Evolutionary conservation across 352 stramenopile species (phyloP).

Genomic region (Phytophthora meadii): DNA sequence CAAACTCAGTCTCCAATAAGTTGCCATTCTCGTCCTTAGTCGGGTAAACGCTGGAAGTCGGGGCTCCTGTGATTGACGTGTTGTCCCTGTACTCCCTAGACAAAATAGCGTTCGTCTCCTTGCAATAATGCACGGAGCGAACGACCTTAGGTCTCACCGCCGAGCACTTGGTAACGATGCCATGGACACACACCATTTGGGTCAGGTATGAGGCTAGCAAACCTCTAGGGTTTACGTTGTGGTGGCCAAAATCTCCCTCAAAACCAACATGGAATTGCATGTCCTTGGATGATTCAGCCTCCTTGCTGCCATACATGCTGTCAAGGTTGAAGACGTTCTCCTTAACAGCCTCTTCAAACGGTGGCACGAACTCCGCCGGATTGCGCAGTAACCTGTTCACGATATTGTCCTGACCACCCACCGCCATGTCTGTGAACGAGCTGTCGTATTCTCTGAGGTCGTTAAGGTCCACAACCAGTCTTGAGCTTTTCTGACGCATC

Average conservation of each 20-base stretch:
- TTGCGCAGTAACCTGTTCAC: slow-evolving; percentile 71
- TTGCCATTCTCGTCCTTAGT: slow-evolving; percentile 97
- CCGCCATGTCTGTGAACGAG: slow-evolving; percentile 71
- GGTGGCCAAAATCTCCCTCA: slow-evolving; percentile 92
- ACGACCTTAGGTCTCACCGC: slow-evolving; percentile 98
- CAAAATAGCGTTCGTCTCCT: slow-evolving; percentile 93
- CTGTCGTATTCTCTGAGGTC: slow-evolving; percentile 92
- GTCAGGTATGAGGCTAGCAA: slow-evolving; percentile 92
- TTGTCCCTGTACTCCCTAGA: slow-evolving; percentile 97
- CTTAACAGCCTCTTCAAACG: slow-evolving; percentile 87
- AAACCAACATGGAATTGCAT: slow-evolving; percentile 92
- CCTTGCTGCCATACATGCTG: slow-evolving; percentile 82
- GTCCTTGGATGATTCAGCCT: slow-evolving; percentile 69
- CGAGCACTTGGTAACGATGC: slow-evolving; percentile 99
- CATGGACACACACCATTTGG: slow-evolving; percentile 98
- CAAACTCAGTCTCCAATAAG: slow-evolving; percentile 98
- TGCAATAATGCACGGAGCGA: slow-evolving; percentile 98
- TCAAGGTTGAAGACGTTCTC: slow-evolving; percentile 85
- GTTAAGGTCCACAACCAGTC: slow-evolving; percentile 91
- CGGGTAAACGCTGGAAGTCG: slow-evolving; percentile 92
- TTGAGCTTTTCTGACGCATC: slow-evolving; percentile 76
- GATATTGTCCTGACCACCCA: slow-evolving; percentile 76
- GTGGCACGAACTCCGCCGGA: slow-evolving; percentile 84
- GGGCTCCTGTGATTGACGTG: slow-evolving; percentile 94
- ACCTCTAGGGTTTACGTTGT: slow-evolving; percentile 94